Evolutionary conservation across 495 filamentous ascomycete genomes (phyloP), one percentile per base, ranked within the genome.

Genomic region (Aspergillus campestris): DNA sequence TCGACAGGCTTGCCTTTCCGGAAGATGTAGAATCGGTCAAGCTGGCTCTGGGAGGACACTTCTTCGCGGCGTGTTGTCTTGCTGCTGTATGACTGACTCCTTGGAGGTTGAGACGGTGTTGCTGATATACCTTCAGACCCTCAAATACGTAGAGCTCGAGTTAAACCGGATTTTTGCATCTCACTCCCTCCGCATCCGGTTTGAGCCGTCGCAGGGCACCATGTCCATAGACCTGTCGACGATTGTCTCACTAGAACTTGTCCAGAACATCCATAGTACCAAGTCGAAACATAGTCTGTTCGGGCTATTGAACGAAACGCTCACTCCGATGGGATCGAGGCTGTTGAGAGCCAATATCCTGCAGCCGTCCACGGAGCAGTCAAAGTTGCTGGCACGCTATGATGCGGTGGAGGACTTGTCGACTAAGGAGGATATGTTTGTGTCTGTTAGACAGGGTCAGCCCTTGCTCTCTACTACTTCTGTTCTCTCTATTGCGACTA

Each of bases 181-280:
- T 34, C 85, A 90, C 55, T 88, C 89, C 12, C 74, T 98, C 28
- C 80, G 88, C 2, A 84, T 96, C 56, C 84, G 80, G 50, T 95
- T 91, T 52, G 80, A 86, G 56, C 82, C 87, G n/a, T 89, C 89
- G 1, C 84, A 94, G 57, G 87, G 89, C 13, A 84, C 87, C 0
- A 95, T 98, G 92, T 85, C 90, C 67, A 89, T 96, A 50, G 92
- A 96, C 59, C 73, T 89, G 1, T 80, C 85, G 8, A 92, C 94
- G 2, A 84, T 94, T 31, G 74, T 79, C 10, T 86, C 85, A 8
- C 71, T 98, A 10, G 92, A 97, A 61, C 71, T 98, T 15, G 83
- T 97, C 7, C 88, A 95, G 59, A 97, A 95, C 51, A 60, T 89
- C 2, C 84, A 84, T 37, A 80, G 81, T 59, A 58, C 73, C 10